Evolutionary conservation across 1,139 yeast species (phyloP).

Genomic region (Pichia sp.): DNA sequence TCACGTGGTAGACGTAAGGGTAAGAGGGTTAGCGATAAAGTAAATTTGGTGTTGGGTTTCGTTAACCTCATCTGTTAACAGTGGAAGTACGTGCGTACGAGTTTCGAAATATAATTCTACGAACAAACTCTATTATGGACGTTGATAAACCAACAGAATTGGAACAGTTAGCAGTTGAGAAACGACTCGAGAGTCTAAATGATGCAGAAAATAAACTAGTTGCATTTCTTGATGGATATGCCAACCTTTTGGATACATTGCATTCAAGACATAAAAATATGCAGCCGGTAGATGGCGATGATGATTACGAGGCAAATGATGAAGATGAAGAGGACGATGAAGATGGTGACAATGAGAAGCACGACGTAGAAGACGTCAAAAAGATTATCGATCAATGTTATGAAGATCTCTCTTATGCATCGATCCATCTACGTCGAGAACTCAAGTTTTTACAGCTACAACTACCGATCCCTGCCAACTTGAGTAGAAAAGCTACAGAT

Average conservation of each 20-base stretch:
- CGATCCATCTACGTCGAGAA: conserved; percentile 46
- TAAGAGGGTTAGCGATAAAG: too few relatives aligned
- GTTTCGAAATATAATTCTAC: too few relatives aligned
- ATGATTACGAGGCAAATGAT: conserved; percentile 22
- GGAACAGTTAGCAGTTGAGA: not conserved
- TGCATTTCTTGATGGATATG: conserved; percentile 33
- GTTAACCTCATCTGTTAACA: too few relatives aligned
- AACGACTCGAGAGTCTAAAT: not conserved
- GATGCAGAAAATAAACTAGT: conserved; percentile 30
- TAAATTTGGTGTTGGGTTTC: too few relatives aligned
- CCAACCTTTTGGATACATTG: conserved; percentile 27
- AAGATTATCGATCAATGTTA: conserved; percentile 17
- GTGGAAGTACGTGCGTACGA: too few relatives aligned
- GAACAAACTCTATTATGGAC: not conserved
- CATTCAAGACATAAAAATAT: conserved; percentile 27
- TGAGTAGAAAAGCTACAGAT: conserved; percentile 55
- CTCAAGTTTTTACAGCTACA: conserved; percentile 52
- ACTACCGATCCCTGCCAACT: conserved; percentile 48
- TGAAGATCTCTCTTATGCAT: conserved; percentile 25
- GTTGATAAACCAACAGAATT: not conserved
- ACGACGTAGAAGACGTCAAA: conserved; percentile 21
- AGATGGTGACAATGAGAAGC: conserved; percentile 25
- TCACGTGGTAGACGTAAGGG: too few relatives aligned
- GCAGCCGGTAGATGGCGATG: conserved; percentile 11
- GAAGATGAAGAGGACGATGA: conserved; percentile 24